Evolutionary conservation across 441 rosid species (phyloP).

Genomic region (Populus hybrid): DNA sequence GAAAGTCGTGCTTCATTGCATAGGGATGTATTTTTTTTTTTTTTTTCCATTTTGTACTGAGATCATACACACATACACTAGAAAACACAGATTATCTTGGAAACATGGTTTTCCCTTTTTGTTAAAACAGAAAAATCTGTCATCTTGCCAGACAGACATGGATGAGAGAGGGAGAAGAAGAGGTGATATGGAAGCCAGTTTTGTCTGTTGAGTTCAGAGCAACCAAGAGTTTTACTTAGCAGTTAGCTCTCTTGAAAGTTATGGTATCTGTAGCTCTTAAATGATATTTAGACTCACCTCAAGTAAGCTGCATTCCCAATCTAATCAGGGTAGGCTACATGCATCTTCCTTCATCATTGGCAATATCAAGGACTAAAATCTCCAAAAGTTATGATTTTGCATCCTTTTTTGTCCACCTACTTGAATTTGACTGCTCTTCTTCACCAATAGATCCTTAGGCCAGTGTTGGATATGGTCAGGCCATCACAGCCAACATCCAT

Average conservation of each 20-base stretch:
- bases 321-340: background rate
- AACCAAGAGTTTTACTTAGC: background rate
- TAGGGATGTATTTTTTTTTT: background rate
- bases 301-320: background rate
- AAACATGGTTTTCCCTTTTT: background rate
- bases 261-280: background rate
- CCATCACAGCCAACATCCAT: background rate
- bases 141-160: background rate
- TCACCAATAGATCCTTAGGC: background rate
- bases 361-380: background rate
- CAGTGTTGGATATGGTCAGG: background rate
- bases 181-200: background rate
- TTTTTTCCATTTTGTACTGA: conserved; percentile 4
- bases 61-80: background rate
- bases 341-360: background rate
- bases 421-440: background rate
- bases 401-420: background rate
- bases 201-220: background rate
- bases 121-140: background rate
- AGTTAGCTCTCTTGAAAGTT: background rate
- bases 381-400: background rate
- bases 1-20: background rate
- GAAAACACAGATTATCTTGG: background rate
- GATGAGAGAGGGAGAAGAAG: background rate
- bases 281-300: background rate